phyloP scores from a whole-genome alignment of 805 yeast species.

The Candida lessepsii region DNA sequence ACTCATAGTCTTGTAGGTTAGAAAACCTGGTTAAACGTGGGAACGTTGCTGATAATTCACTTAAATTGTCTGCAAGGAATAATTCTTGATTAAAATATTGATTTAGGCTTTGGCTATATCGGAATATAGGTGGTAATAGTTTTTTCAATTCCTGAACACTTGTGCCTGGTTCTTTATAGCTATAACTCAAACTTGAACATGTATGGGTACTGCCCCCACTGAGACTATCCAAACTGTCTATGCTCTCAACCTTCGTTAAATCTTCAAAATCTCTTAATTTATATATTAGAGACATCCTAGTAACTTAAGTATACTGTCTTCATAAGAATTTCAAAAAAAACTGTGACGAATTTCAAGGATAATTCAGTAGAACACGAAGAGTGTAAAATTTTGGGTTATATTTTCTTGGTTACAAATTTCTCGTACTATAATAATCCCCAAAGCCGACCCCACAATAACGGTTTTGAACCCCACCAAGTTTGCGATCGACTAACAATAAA shows the following conservation, averaged over 20 bases:
- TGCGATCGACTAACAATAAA: conserved; percentile 2
- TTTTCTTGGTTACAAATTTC: conserved; percentile 3
- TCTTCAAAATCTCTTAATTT: conserved; percentile 2
- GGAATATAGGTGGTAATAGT: conserved; percentile 12
- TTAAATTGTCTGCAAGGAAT: conserved; percentile 12
- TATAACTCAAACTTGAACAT: neutral
- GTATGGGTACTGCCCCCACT: conserved; percentile 3
- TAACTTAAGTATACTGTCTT: neutral
- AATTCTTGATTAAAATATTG: conserved; percentile 14
- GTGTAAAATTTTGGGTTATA: conserved; percentile 1
- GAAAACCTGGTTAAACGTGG: neutral
- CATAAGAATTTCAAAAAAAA: no score
- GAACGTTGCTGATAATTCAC: conserved; percentile 6
- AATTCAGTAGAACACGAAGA: no score
- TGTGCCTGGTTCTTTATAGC: neutral
- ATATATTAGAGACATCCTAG: neutral
- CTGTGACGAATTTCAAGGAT: no score
- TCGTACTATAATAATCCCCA: conserved; percentile 2
- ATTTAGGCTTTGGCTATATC: conserved; percentile 6
- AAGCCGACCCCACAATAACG: conserved; percentile 4
- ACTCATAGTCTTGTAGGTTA: neutral
- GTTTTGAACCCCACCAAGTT: conserved; percentile 5
- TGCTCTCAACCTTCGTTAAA: neutral
- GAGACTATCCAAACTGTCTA: conserved; percentile 1
- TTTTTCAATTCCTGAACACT: conserved; percentile 13